Conservation (phyloP, 208 protist species). For the Acanthamoeba royreba region DNA sequence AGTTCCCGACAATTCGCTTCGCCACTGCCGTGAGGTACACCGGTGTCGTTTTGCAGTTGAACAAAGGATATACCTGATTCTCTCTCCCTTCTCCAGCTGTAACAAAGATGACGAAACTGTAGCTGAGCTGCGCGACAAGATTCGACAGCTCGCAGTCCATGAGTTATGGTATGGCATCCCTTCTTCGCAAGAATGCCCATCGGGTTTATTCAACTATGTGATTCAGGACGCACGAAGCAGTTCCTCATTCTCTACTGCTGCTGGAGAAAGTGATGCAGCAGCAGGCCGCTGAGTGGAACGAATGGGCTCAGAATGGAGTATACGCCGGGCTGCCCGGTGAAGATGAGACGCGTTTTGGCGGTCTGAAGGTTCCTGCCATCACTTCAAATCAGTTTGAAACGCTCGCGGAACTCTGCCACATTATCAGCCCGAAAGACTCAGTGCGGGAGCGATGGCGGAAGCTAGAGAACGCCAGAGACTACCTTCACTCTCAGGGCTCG, state of each 20-base stretch:
- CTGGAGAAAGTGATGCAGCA: neutral
- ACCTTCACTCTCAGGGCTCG: neutral
- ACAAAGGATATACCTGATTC: neutral
- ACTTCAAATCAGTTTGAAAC: neutral
- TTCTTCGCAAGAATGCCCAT: neutral
- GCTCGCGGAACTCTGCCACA: neutral
- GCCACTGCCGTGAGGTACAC: neutral
- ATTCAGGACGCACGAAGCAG: neutral
- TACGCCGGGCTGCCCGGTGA: neutral
- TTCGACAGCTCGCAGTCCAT: neutral
- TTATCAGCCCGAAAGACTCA: neutral
- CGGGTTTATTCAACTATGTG: neutral
- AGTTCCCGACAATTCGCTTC: neutral
- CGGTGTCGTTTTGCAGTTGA: too few relatives aligned
- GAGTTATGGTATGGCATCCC: neutral
- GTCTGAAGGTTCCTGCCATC: neutral
- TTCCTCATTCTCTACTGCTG: neutral
- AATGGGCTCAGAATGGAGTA: neutral
- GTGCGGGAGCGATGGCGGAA: neutral
- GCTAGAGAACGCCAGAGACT: neutral
- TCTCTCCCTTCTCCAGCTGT: neutral
- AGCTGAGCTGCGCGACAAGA: neutral
- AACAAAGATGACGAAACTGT: neutral
- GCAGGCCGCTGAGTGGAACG: neutral
- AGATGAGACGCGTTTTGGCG: neutral